phyloP scores from a whole-genome alignment of 306 rosid genomes.

The Styphnolobium japonicum region DNA sequence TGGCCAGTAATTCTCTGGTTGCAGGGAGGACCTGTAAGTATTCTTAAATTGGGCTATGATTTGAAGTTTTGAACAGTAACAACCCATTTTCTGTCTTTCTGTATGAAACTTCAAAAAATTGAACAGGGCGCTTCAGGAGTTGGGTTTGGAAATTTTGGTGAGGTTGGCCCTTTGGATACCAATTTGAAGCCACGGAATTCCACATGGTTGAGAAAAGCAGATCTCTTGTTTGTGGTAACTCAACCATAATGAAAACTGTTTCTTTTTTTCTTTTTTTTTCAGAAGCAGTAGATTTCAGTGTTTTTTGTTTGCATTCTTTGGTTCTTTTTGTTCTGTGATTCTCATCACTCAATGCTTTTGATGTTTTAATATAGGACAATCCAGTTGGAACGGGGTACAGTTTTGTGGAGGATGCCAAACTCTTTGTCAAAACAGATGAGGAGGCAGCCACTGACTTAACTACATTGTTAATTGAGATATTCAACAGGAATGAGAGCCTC shows the following conservation, averaged over 20 bases:
- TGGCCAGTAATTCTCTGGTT: constrained; percentile 97
- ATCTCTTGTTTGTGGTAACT: constrained; percentile 74
- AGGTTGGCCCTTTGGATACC: constrained; percentile 76
- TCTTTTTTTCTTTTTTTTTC: too few species aligned
- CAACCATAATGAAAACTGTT: not conserved
- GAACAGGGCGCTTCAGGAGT: constrained; percentile 83
- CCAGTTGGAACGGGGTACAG: constrained; percentile 96
- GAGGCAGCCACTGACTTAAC: constrained; percentile 84
- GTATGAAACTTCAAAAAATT: not conserved
- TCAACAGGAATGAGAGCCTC: constrained; percentile 48
- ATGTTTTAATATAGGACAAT: constrained; percentile 54
- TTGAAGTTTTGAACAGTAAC: not conserved
- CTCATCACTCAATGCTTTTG: not conserved
- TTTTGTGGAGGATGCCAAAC: constrained; percentile 58
- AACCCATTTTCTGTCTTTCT: not conserved
- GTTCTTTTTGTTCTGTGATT: not conserved
- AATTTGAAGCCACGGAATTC: constrained; percentile 66
- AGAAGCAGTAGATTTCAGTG: not conserved
- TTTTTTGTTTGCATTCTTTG: not conserved
- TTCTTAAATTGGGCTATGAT: not conserved
- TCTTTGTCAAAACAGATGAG: constrained; percentile 63
- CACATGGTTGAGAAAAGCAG: constrained; percentile 75
- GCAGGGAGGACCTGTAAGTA: constrained; percentile 97
- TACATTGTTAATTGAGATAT: constrained; percentile 53
- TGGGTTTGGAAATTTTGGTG: constrained; percentile 84